Conservation (phyloP, 441 rosid species). For the Mallotus repandus region DNA sequence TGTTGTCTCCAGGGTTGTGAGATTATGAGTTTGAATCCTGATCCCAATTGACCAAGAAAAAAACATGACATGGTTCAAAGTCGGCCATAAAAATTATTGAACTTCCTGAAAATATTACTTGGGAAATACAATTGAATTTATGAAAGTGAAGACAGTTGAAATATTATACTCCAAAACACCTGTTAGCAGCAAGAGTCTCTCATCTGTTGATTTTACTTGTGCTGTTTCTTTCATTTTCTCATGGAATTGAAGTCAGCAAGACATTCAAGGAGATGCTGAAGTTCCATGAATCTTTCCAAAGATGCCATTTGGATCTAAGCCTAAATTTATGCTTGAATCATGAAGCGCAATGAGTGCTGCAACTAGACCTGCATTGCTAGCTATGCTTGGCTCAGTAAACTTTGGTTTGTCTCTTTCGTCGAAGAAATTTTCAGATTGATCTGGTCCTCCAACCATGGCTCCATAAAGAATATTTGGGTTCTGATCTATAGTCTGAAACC, state of each 20-base stretch:
- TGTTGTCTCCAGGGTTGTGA: too few relatives aligned
- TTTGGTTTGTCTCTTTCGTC: slow-evolving; percentile 73
- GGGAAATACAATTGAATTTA: not conserved
- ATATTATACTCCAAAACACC: not conserved
- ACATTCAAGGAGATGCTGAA: slow-evolving; percentile 15
- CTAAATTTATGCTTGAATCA: slow-evolving; percentile 27
- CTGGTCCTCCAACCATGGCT: slow-evolving; percentile 91
- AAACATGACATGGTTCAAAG: too few relatives aligned
- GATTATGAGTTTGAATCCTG: too few relatives aligned
- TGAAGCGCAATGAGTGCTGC: slow-evolving; percentile 66
- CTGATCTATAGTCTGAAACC: slow-evolving; percentile 59
- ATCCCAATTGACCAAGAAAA: too few relatives aligned
- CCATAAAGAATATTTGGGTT: slow-evolving; percentile 78
- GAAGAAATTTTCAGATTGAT: slow-evolving; percentile 71
- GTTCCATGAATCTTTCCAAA: slow-evolving; percentile 33
- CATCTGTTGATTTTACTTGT: not conserved
- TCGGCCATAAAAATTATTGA: not conserved
- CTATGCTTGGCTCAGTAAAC: slow-evolving; percentile 90
- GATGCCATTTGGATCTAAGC: slow-evolving; percentile 43
- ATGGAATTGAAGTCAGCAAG: not conserved
- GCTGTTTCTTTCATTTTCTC: not conserved
- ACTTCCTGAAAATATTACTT: not conserved
- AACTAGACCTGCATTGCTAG: slow-evolving; percentile 87
- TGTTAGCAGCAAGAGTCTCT: not conserved
- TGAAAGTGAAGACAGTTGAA: not conserved